Conservation (phyloP, 2,329 filamentous ascomycete species). For the Sporothrix humicola region DNA sequence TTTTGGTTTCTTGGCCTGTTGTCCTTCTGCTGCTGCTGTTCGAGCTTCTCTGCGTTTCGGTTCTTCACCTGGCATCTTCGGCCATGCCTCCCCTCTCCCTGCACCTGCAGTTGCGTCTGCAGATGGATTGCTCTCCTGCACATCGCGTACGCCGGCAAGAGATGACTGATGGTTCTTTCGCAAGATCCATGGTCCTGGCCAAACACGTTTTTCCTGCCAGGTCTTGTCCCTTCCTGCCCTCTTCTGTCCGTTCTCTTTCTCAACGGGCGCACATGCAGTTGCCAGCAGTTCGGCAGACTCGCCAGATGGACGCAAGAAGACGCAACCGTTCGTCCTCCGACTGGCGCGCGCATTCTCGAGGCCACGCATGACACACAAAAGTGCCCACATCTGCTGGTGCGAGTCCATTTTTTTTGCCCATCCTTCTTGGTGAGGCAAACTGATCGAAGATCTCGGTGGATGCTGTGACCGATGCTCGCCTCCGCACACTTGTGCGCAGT, state of each 20-base stretch:
- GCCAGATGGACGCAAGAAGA: background rate
- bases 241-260: background rate
- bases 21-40: too few species aligned
- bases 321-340: background rate
- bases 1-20: too few species aligned
- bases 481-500: background rate
- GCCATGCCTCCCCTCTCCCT: background rate
- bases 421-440: background rate
- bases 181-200: background rate
- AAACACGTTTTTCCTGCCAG: background rate
- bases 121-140: background rate
- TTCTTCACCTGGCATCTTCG: background rate
- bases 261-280: constrained; percentile 12
- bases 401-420: background rate
- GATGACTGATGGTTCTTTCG: too few species aligned
- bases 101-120: background rate
- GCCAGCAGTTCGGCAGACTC: background rate
- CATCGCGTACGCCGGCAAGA: background rate
- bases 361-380: constrained; percentile 3
- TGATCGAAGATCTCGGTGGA: background rate
- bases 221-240: background rate
- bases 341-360: background rate
- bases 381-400: background rate
- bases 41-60: background rate
- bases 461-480: too few species aligned